Evolutionary conservation across 768 basidiomycete species (phyloP), one percentile per base, ranked within the genome.

Genomic region (Podaxis rugospora): DNA sequence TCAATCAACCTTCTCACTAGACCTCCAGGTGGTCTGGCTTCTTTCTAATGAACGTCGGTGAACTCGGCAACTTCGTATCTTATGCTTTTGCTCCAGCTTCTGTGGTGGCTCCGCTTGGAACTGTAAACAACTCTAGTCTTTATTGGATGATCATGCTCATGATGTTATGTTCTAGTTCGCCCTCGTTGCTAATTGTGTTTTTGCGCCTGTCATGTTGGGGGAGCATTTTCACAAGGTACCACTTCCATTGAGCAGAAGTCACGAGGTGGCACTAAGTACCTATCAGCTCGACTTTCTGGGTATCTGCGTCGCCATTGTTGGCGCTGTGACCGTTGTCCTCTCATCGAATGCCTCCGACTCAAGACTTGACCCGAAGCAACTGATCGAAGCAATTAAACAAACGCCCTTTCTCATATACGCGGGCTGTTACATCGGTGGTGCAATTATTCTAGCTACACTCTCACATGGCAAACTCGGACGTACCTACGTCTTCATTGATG

Each of bases 91-190:
- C 93, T 21, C 93, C 93, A 7, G 93, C 93, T 4, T 93, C 91
- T n/a, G 76, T 95, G 4, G 94, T 98, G 11, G 95, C 96, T 0
- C 96, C 96, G 28, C 79, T 98, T 10, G 96, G 96, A n/a, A 95
- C 93, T 49, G 95, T 96, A 66, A 75, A 49, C 46, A 65, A 66
- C 62, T 23, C 35, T 57, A 23, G 46, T 51, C 51, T 28, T 16
- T 62, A 55, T 57, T 59, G 28, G 37, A 53, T 21, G 25, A 62
- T 62, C 56, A 68, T 16, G 36, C 59, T 14, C 42, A 57, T 58
- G 13, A 27, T 58, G 59, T 18, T n/a, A 52, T 53, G 23, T 62
- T 49, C 4, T 28, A 93, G 87, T 90, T 93, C 72, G 93, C 94
- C 1, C 79, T 98, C n/a, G 87, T 96, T 62, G 93, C 96, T 13